Conservation (phyloP, 1,284 basidiomycete species). For the Schizopora paradoxa region DNA sequence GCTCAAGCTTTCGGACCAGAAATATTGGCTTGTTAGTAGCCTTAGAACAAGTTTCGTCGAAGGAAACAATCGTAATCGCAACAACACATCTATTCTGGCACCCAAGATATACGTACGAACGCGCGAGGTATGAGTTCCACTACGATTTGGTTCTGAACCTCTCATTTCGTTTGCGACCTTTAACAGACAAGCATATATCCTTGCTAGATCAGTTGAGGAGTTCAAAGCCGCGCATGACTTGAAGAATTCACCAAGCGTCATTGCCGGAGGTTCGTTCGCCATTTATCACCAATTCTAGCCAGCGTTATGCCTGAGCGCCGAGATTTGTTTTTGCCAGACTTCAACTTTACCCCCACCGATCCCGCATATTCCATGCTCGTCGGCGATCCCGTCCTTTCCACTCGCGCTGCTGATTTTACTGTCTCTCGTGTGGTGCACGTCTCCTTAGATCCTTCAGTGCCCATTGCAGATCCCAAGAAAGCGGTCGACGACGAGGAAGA, state of each 20-base stretch:
- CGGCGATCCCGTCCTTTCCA: conserved; percentile 47
- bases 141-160: conserved; percentile 2
- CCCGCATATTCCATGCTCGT: conserved; percentile 81
- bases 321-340: conserved; percentile 56
- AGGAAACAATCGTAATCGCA: conserved; percentile 54
- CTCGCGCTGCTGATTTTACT: conserved; percentile 50
- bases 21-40: conserved; percentile 80
- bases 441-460: conserved; percentile 62
- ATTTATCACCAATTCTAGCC: conserved; percentile 10
- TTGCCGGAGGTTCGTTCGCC: conserved; percentile 68
- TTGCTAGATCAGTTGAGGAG: conserved; percentile 59
- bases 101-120: conserved; percentile 84
- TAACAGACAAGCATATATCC: conserved; percentile 63
- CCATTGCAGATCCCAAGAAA: conserved; percentile 25
- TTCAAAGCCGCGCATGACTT: conserved; percentile 50
- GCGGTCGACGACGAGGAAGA: conserved; percentile 41
- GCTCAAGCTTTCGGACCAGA: conserved; percentile 68
- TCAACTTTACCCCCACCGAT: conserved; percentile 88
- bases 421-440: conserved; percentile 78
- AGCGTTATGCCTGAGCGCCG: neutral
- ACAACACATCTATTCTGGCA: conserved; percentile 96
- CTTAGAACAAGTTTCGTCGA: conserved; percentile 41
- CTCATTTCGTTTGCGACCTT: conserved; percentile 3
- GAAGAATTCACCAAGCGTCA: conserved; percentile 67
- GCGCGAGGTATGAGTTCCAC: conserved; percentile 51